Evolutionary conservation across 169 alveolate genomes (phyloP), one percentile per base, ranked within the genome.

Genomic region (Theileria sp.): DNA sequence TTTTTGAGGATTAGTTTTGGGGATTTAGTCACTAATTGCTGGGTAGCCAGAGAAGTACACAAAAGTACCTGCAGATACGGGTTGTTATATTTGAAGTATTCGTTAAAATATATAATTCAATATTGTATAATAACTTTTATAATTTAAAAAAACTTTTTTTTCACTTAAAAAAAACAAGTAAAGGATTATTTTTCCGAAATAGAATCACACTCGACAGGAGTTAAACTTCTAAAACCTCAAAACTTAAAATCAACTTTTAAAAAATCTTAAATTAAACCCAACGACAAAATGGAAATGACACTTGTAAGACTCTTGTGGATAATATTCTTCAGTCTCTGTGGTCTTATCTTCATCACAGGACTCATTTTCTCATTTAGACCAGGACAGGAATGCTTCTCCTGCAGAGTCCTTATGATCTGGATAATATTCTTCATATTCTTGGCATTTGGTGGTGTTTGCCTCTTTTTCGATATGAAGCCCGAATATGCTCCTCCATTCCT

Each of bases 381-480:
- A 0, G 77, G 77, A 23, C 61, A 51, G 21, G 60, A 13, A 21
- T 17, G 23, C 67, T 69, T 44, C 51, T 50, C 67, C 6, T 69
- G 77, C 62, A 26, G 77, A 51, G n/a, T 51, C 7, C 13, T 51
- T 50, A 44, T 69, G 77, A 51, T 51, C 3, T 69, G 77, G 77
- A 44, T 28, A 17, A 30, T 69, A 21, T 69, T 69, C 34, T 69
- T 69, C 26, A 51, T 69, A 21, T 69, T 69, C 77, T 17, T 69
- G 0, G 65, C 65, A 15, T 19, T 21, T 17, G 65, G 21, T 26
- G 15, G 34, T 5, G 65, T 69, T 6, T 25, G 23, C 17, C 44
- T 69, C 5, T 69, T 36, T 26, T 69, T 69, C 44, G 77, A 69
- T 12, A 6, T 50, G 15, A 69, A 69, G 4, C 23, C 32, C 13